Conservation (phyloP, 306 rosid species). For the Cucumis sativus region Cucumber_9930_V3 NC_026658.2:384501-385000, state of each 20-base stretch:
- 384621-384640: slow-evolving; percentile 44
- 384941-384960: slow-evolving; percentile 63
- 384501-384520: slow-evolving; percentile 25
- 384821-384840: slow-evolving; percentile 60
- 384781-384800: slow-evolving; percentile 22
- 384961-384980: slow-evolving; percentile 39
- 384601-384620: slow-evolving; percentile 33
- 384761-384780: slow-evolving; percentile 32
- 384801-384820: slow-evolving; percentile 72
- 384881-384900: slow-evolving; percentile 46
- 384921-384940: slow-evolving; percentile 65
- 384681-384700: slow-evolving; percentile 46
- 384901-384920: slow-evolving; percentile 49
- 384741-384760: slow-evolving; percentile 32
- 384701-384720: slow-evolving; percentile 66
- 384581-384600: slow-evolving; percentile 43
- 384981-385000: slow-evolving; percentile 40
- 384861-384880: slow-evolving; percentile 58
- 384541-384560: slow-evolving; percentile 16
- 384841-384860: slow-evolving; percentile 27
- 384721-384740: slow-evolving; percentile 63
- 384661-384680: slow-evolving; percentile 53
- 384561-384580: slow-evolving; percentile 43
- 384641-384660: slow-evolving; percentile 47
- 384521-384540: slow-evolving; percentile 45